A percentile compares a stretch with the other conserved stretches of the same genome.
Evolutionary conservation across 23 red algal genomes (phyloP).

Genomic region (Rhodosorus marinus): DNA sequence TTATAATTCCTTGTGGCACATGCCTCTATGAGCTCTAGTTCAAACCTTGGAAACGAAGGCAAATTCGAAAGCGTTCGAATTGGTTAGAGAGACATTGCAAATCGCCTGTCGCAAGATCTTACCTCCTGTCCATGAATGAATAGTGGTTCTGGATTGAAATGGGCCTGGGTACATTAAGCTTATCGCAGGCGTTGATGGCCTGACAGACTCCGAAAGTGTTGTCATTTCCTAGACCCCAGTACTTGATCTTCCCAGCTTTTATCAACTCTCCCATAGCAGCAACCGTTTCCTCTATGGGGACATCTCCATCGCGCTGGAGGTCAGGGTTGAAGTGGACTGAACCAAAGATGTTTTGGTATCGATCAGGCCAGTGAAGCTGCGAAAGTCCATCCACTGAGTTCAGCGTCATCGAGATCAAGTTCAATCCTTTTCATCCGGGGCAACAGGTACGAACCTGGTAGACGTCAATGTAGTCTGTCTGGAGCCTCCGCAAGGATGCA

Average conservation of each 20-base stretch:
- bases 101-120: too few relatives aligned
- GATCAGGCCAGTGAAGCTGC: slow-evolving; percentile 93
- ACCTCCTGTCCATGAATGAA: slow-evolving; percentile 33
- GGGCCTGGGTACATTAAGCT: slow-evolving; percentile 36
- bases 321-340: slow-evolving; percentile 11
- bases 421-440: too few relatives aligned
- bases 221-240: slow-evolving; percentile 74
- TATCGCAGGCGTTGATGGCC: slow-evolving; percentile 12
- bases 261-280: slow-evolving; percentile 42
- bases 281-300: slow-evolving; percentile 17
- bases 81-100: too few relatives aligned
- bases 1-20: slow-evolving; percentile 36
- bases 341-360: slow-evolving; percentile 52
- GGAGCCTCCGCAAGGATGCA: slow-evolving; percentile 39
- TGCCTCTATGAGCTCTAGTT: slow-evolving; percentile 51
- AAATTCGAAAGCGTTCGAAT: too few relatives aligned
- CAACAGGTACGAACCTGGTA: too few relatives aligned
- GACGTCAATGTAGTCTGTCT: slow-evolving; percentile 67
- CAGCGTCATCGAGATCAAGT: too few relatives aligned
- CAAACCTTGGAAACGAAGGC: too few relatives aligned
- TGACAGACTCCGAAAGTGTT: slow-evolving; percentile 55
- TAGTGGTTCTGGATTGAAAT: slow-evolving; percentile 75
- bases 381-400: too few relatives aligned
- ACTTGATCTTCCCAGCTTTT: slow-evolving; percentile 52
- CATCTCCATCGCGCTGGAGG: slow-evolving; percentile 2